A percentile compares a stretch with the other conserved stretches of the same genome.
phyloP scores from a whole-genome alignment of 352 stramenopile genomes.

The Phytophthora hibernalis region DNA sequence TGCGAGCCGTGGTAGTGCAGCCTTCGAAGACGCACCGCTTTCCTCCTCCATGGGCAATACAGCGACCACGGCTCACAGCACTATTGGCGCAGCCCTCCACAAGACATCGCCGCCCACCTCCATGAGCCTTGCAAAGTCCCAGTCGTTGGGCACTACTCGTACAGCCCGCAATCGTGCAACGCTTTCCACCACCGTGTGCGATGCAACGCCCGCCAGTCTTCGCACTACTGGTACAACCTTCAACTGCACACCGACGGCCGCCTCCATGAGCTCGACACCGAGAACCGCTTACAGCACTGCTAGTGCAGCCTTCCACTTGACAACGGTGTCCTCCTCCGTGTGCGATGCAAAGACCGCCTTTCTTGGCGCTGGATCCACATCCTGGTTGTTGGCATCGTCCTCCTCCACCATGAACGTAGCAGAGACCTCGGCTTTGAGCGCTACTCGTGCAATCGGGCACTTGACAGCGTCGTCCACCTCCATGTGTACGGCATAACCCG shows the following conservation, averaged over 20 bases:
- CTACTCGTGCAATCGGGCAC: slow-evolving; percentile 80
- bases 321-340: slow-evolving; percentile 87
- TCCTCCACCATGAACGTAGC: slow-evolving; percentile 85
- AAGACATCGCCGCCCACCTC: slow-evolving; percentile 80
- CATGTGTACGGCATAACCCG: slow-evolving; percentile 83
- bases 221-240: slow-evolving; percentile 78
- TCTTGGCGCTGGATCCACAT: slow-evolving; percentile 86
- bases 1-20: slow-evolving; percentile 81
- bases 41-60: slow-evolving; percentile 83
- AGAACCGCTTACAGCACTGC: slow-evolving; percentile 80
- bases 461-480: slow-evolving; percentile 81
- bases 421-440: slow-evolving; percentile 81
- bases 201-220: slow-evolving; percentile 89
- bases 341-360: slow-evolving; percentile 85
- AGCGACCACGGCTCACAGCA: slow-evolving; percentile 84
- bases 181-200: slow-evolving; percentile 83
- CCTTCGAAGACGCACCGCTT: slow-evolving; percentile 81
- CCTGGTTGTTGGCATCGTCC: slow-evolving; percentile 75
- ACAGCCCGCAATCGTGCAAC: slow-evolving; percentile 74
- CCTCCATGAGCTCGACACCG: slow-evolving; percentile 86
- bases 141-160: slow-evolving; percentile 84
- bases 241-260: slow-evolving; percentile 75
- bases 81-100: slow-evolving; percentile 72
- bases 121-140: slow-evolving; percentile 87
- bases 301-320: slow-evolving; percentile 72